phyloP scores from a whole-genome alignment of 1,284 basidiomycete genomes.

The Gomphus bonarii region DNA sequence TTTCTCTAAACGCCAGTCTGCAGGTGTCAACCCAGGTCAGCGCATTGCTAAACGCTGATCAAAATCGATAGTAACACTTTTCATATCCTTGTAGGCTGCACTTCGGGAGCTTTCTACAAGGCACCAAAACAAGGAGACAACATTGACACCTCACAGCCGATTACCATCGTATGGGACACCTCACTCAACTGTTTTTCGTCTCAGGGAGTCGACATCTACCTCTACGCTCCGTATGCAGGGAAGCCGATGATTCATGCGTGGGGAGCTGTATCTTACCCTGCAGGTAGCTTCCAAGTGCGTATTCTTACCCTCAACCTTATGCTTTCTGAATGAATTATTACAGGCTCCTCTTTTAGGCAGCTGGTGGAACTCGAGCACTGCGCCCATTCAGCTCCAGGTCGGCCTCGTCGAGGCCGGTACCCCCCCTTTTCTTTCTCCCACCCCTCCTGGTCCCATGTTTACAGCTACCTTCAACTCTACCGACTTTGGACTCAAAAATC shows the following conservation, averaged over 20 bases:
- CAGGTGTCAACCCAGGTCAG: background rate
- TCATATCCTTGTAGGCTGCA: constrained; percentile 29
- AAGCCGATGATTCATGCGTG: constrained; percentile 52
- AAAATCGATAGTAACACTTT: background rate
- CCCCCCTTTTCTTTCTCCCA: constrained; percentile 42
- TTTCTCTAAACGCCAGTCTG: constrained; percentile 8
- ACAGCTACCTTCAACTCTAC: constrained; percentile 45
- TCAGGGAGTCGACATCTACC: constrained; percentile 59
- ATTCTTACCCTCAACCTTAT: background rate
- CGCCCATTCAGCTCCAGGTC: constrained; percentile 49
- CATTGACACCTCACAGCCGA: constrained; percentile 41
- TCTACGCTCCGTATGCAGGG: constrained; percentile 45
- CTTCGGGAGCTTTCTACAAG: constrained; percentile 55
- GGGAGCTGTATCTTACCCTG: constrained; percentile 43
- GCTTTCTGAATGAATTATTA: constrained; percentile 1
- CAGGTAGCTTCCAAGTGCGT: constrained; percentile 40
- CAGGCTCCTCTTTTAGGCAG: constrained; percentile 44
- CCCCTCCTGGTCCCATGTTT: constrained; percentile 67
- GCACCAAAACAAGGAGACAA: constrained; percentile 43
- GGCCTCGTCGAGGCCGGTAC: constrained; percentile 49
- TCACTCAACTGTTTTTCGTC: constrained; percentile 34
- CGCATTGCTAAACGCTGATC: background rate
- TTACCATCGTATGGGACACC: constrained; percentile 68
- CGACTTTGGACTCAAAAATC: constrained; percentile 27
- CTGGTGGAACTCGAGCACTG: constrained; percentile 66